Evolutionary conservation across 768 basidiomycete species (phyloP).

Genomic region (Punctularia strigosozonata): DNA sequence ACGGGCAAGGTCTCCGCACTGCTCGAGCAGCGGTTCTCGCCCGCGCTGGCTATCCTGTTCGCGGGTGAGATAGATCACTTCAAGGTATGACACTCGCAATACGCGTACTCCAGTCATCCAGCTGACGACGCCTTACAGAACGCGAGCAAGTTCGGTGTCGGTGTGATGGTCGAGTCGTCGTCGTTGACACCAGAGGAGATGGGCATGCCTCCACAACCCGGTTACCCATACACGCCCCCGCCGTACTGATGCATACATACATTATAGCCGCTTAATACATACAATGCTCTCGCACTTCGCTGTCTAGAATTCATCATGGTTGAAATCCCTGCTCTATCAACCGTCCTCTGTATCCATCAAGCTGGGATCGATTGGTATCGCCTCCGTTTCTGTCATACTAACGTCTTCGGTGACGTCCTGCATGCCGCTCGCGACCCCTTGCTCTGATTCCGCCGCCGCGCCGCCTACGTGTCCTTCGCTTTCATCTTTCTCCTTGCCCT

Average conservation of each 20-base stretch:
- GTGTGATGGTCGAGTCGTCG: slow-evolving; percentile 94
- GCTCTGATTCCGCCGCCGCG: too few species aligned
- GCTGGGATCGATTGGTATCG: too few species aligned
- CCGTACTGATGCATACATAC: slow-evolving; percentile 6
- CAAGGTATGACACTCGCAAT: slow-evolving; percentile 46
- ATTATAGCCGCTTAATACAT: too few species aligned
- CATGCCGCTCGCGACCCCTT: too few species aligned
- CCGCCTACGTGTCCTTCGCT: too few species aligned
- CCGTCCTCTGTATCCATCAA: too few species aligned
- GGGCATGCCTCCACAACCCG: slow-evolving; percentile 20
- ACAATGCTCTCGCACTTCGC: too few species aligned
- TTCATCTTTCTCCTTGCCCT: too few species aligned
- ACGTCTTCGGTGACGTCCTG: too few species aligned
- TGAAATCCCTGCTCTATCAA: too few species aligned
- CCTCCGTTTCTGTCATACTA: too few species aligned
- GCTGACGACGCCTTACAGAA: slow-evolving; percentile 37
- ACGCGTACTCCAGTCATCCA: background rate
- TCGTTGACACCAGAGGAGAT: slow-evolving; percentile 77
- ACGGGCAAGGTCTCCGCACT: slow-evolving; percentile 91
- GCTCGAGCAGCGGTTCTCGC: slow-evolving; percentile 92
- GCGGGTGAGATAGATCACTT: slow-evolving; percentile 98
- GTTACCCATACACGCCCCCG: slow-evolving; percentile 3
- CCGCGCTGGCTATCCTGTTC: slow-evolving; percentile 88
- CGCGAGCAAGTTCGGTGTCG: slow-evolving; percentile 87
- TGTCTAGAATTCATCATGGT: too few species aligned